Percentiles rank a stretch among this genome's conserved stretches.
Evolutionary conservation across 2,329 filamentous ascomycete genomes (phyloP).

Genomic region (Trichoderma asperellum): DNA sequence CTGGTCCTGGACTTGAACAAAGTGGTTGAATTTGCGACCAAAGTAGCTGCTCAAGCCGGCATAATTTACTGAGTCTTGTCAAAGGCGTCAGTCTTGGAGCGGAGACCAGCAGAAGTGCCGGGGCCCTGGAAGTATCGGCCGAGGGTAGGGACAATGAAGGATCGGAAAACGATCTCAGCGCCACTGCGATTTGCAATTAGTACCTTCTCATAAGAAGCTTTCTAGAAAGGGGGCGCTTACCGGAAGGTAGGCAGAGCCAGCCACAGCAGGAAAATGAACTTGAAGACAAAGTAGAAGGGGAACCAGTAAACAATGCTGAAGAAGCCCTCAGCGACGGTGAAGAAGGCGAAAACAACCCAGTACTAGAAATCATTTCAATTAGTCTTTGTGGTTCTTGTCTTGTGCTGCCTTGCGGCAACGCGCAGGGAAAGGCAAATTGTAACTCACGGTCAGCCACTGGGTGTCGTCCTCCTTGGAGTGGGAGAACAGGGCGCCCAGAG

Average conservation of each 20-base stretch:
- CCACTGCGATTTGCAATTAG: conserved; percentile 61
- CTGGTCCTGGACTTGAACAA: conserved; percentile 32
- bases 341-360: conserved; percentile 84
- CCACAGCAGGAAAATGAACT: conserved; percentile 97
- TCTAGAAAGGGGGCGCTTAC: conserved; percentile 58
- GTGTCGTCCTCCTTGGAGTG: conserved; percentile 75
- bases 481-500: conserved; percentile 75
- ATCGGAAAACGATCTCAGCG: conserved; percentile 95
- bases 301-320: conserved; percentile 91
- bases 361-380: conserved; percentile 56
- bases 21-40: conserved; percentile 36
- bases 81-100: conserved; percentile 80
- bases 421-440: not conserved
- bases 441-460: conserved; percentile 73
- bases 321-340: conserved; percentile 81
- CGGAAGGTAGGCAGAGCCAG: conserved; percentile 91
- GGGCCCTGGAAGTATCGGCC: conserved; percentile 80
- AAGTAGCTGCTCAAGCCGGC: conserved; percentile 27
- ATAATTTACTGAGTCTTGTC: conserved; percentile 67
- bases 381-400: conserved; percentile 40
- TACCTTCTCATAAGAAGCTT: not conserved
- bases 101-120: conserved; percentile 81
- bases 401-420: conserved; percentile 6
- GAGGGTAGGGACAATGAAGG: conserved; percentile 88
- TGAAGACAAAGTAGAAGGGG: conserved; percentile 99